phyloP scores from a whole-genome alignment of 306 rosid genomes.

The Vigna trinervia region DNA sequence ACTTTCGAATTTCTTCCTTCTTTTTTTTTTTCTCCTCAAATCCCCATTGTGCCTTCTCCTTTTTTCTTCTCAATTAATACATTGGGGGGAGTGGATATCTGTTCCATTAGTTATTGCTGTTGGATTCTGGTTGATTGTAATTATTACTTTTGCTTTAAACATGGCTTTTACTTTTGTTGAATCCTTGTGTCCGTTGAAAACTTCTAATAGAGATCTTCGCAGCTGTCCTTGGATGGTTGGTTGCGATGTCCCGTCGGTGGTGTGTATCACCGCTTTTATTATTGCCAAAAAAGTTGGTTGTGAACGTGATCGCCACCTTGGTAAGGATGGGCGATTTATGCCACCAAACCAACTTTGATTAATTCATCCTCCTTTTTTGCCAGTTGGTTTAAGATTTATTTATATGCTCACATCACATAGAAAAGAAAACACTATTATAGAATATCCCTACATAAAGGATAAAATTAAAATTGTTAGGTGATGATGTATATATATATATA shows the following conservation, averaged over 20 bases:
- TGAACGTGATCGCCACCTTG: slow-evolving; percentile 39
- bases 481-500: no score
- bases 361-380: slow-evolving; percentile 18
- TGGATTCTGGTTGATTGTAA: slow-evolving; percentile 62
- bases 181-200: slow-evolving; percentile 34
- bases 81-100: slow-evolving; percentile 51
- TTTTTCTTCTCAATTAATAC: slow-evolving; percentile 42
- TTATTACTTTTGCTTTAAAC: slow-evolving; percentile 54
- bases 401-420: slow-evolving; percentile 1
- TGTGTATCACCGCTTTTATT: slow-evolving; percentile 36
- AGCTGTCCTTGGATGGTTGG: slow-evolving; percentile 46
- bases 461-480: background rate
- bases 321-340: slow-evolving; percentile 38
- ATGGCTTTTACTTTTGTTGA: slow-evolving; percentile 48
- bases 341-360: slow-evolving; percentile 43
- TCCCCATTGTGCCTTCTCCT: slow-evolving; percentile 35
- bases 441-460: background rate
- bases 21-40: slow-evolving; percentile 15
- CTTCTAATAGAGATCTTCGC: slow-evolving; percentile 46
- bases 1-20: slow-evolving; percentile 38
- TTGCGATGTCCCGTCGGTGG: slow-evolving; percentile 53
- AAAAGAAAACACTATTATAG: background rate
- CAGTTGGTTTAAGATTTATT: slow-evolving; percentile 32
- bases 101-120: slow-evolving; percentile 55
- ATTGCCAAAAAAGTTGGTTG: slow-evolving; percentile 39